Evolutionary conservation across 208 protist genomes (phyloP).

Genomic region (Porcisia hertigi): DNA sequence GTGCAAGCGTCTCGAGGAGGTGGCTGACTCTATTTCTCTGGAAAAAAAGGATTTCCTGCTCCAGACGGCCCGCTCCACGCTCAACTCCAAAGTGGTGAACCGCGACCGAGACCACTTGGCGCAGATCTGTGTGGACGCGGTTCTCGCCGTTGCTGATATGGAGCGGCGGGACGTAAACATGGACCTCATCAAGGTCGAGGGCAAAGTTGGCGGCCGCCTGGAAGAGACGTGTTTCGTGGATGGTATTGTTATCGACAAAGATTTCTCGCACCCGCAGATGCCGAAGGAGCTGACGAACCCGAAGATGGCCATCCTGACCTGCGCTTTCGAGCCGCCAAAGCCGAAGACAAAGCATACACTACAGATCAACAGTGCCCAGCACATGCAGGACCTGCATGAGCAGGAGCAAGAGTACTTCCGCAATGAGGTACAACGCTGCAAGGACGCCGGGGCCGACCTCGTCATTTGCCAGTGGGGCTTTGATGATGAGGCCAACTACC

Average conservation of each 20-base stretch:
- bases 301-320: constrained; percentile 99
- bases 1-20: constrained; percentile 90
- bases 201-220: constrained; percentile 96
- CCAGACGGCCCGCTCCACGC: constrained; percentile 97
- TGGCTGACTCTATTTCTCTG: constrained; percentile 85
- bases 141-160: constrained; percentile 98
- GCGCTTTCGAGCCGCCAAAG: constrained; percentile 99
- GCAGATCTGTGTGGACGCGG: constrained; percentile 98
- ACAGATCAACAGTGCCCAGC: constrained; percentile 94
- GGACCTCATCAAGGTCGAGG: constrained; percentile 99
- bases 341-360: constrained; percentile 99
- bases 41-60: constrained; percentile 90
- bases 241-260: constrained; percentile 99
- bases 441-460: constrained; percentile 97
- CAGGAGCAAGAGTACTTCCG: constrained; percentile 99
- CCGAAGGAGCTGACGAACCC: constrained; percentile 95
- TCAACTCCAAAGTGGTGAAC: constrained; percentile 99
- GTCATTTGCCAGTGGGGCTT: constrained; percentile 99
- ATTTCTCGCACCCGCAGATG: constrained; percentile 98
- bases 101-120: constrained; percentile 96
- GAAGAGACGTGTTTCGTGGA: constrained; percentile 98
- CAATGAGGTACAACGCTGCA: constrained; percentile 92
- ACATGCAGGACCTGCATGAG: constrained; percentile 96
- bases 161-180: constrained; percentile 99
- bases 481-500: constrained; percentile 99